Base-by-base conservation (phyloP, 129 eudicot genomes). In the Gnaphalium uliginosum region DNA sequence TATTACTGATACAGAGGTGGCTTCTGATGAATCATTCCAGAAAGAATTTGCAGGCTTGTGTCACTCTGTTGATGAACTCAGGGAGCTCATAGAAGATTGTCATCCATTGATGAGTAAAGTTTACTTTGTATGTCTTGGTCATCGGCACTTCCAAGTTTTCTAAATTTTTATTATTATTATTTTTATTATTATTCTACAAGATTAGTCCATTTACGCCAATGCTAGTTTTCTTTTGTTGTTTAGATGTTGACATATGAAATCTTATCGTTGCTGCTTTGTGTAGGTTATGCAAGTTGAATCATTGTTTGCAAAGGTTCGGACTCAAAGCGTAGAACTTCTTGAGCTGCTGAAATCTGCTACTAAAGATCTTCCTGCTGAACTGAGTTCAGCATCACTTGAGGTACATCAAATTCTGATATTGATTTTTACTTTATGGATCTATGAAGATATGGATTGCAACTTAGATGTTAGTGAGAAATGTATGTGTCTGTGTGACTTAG, bases 201-300 rank as follows among this genome's bases (percentile, higher is more conserved):
- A 11, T 66, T 19, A 21, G 37, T 66, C 6, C 10, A 18, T 10
- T 66, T 65, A 18, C 24, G 18, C 21, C 41, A 64, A 64, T 64
- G 46, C 69, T 64, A 64, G 24, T 15, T 64, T 64, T 64, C 25
- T 29, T 64, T 30, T 29, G 21, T 30, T 27, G 21, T 4, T 13
- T 30, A 64, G 46, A 64, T 64, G 69, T 30, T 64, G 69, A 64
- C 24, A 18, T n/a, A 2, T 37, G 2, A 23, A 50, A 24, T 80
- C 65, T 66, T 81, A 72, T 78, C 37, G 58, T 71, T 41, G 37
- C 62, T 73, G 41, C 78, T 21, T 78, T 62, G 8, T 69, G 69
- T 65, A 94, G 99, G 99, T 89, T 83, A 83, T 94, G 79, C 97
- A 87, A 86, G 89, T 77, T 65, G 99, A 94, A 78, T 81, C 88